Evolutionary conservation across 371 early-diverging fungal species (phyloP).

Genomic region (Syncephalastrum contaminatum): DNA sequence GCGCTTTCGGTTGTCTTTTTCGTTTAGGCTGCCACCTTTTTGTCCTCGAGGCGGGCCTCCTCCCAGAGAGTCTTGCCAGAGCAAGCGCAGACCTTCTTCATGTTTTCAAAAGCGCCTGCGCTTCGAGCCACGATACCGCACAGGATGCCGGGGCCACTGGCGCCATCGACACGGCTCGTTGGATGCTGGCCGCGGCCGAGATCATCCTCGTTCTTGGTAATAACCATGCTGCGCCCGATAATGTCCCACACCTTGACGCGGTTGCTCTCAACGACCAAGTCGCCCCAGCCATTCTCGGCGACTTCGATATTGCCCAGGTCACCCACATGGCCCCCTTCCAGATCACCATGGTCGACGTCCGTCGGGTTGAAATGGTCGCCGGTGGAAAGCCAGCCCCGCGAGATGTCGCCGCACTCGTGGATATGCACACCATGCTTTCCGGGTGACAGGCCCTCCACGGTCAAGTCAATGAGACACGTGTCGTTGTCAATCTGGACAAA

Average conservation of each 20-base stretch:
- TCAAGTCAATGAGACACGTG: constrained; percentile 75
- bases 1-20: too few relatives aligned
- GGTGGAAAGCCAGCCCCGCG: constrained; percentile 54
- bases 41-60: constrained; percentile 48
- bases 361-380: constrained; percentile 66
- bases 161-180: constrained; percentile 49
- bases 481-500: constrained; percentile 73
- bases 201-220: constrained; percentile 56
- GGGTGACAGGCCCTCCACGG: constrained; percentile 67
- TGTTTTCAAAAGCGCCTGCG: constrained; percentile 89
- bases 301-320: constrained; percentile 71
- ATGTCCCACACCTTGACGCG: constrained; percentile 82
- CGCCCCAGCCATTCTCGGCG: constrained; percentile 75
- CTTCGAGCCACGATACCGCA: constrained; percentile 87
- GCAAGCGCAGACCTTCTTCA: constrained; percentile 87
- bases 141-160: constrained; percentile 65
- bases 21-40: constrained; percentile 8
- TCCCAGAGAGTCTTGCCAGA: constrained; percentile 87
- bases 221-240: constrained; percentile 83
- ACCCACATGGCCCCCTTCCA: constrained; percentile 56
- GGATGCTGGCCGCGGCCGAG: constrained; percentile 27
- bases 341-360: constrained; percentile 53
- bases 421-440: constrained; percentile 73
- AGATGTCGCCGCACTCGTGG: constrained; percentile 81
- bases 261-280: constrained; percentile 68